Evolutionary conservation across 2,329 filamentous ascomycete species (phyloP).

Genomic region (Diplocarpon mali): DNA sequence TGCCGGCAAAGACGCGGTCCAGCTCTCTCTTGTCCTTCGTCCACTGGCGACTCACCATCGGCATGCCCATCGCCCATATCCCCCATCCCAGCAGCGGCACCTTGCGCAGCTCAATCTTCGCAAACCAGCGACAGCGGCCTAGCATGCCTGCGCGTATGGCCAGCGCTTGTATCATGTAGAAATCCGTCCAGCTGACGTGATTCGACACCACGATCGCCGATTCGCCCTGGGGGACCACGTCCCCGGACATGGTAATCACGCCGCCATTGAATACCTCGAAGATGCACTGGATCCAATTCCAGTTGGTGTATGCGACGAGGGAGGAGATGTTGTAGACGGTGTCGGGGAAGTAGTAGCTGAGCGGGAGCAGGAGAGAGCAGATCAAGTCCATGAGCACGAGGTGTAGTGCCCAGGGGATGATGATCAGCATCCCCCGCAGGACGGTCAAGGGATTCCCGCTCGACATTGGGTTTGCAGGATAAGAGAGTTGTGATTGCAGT

Average conservation of each 20-base stretch:
- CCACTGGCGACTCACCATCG: constrained; percentile 50
- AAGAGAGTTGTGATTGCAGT: neutral
- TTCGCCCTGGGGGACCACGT: constrained; percentile 40
- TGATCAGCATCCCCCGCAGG: constrained; percentile 34
- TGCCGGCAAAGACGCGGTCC: constrained; percentile 43
- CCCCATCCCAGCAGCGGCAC: constrained; percentile 54
- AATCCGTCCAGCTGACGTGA: constrained; percentile 51
- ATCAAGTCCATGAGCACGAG: constrained; percentile 40
- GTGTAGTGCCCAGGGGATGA: constrained; percentile 41
- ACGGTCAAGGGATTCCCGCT: constrained; percentile 24
- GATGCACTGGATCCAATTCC: constrained; percentile 45
- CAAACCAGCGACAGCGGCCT: constrained; percentile 49
- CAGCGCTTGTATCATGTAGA: constrained; percentile 52
- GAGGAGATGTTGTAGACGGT: constrained; percentile 44
- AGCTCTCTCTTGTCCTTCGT: constrained; percentile 44
- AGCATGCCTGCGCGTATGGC: constrained; percentile 46
- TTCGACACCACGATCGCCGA: constrained; percentile 50
- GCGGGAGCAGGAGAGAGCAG: constrained; percentile 37
- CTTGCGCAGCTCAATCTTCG: constrained; percentile 46
- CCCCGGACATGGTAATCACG: constrained; percentile 41
- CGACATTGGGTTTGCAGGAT: constrained; percentile 5
- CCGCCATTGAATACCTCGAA: constrained; percentile 45
- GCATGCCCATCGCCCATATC: constrained; percentile 54
- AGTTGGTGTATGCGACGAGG: constrained; percentile 40
- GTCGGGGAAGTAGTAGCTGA: constrained; percentile 37